phyloP scores from a whole-genome alignment of 192 early-diverging fungal genomes.

The Coemansia sp. region DNA sequence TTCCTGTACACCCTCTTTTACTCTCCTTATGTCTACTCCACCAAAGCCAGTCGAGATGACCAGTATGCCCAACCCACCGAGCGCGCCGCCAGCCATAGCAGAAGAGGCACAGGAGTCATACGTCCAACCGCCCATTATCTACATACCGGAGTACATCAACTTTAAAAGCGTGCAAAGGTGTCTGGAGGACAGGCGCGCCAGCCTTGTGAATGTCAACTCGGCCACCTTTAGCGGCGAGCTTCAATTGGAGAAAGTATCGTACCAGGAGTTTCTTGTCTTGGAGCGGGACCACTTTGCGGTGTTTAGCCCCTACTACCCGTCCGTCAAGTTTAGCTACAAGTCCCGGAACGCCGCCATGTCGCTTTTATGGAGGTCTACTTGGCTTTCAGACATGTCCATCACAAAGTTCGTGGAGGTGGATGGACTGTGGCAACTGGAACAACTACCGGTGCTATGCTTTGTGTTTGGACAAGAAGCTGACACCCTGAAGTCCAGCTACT shows the following conservation, averaged over 20 bases:
- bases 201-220: neutral
- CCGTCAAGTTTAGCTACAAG: conserved; percentile 14
- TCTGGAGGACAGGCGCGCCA: neutral
- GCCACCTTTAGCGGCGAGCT: neutral
- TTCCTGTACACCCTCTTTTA: neutral
- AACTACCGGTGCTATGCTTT: conserved; percentile 11
- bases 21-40: neutral
- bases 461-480: neutral
- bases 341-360: conserved; percentile 9
- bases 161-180: conserved; percentile 2
- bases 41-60: neutral
- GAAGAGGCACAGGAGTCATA: neutral
- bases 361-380: neutral
- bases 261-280: neutral
- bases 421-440: conserved; percentile 1
- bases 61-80: neutral
- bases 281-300: neutral
- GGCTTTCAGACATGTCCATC: neutral
- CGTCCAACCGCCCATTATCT: neutral
- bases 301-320: neutral
- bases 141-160: neutral
- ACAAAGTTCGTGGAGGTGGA: neutral
- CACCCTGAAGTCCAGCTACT: neutral
- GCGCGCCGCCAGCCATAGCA: neutral
- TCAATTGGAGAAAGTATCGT: neutral